Base-by-base conservation (phyloP, 345 rosid genomes). In the Murraya paniculata region DNA sequence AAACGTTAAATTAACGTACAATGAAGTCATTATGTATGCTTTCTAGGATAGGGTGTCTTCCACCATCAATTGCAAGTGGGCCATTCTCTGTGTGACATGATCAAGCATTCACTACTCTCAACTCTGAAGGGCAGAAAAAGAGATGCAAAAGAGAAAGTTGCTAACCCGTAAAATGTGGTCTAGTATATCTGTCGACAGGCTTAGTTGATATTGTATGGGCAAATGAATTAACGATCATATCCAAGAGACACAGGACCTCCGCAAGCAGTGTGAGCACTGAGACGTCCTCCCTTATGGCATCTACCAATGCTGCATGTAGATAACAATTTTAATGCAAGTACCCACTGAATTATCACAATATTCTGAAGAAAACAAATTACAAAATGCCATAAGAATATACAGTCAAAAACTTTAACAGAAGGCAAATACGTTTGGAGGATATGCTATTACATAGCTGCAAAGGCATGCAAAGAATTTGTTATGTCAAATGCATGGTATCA, bases 171-270 rank as follows among this genome's bases (percentile, higher is more conserved):
- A 93, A 88, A 81, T 88, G 88, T 76, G 98, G 98, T 79, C 99
- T 89, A 62, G 90, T 83, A 84, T 93, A 93, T 78, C 88, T 89
- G 81, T 93, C 98, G 31, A 89, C 88, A 60, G 94, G 94, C 90
- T 93, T 91, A 71, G 94, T 92, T 65, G 98, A 95, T 85, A 93
- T 89, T 80, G 84, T 84, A 82, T 92, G 88, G 80, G 99, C 95
- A 86, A 95, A 95, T 77, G 99, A 93, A 87, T 93, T 95, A 38
- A 93, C 96, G 80, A 95, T 88, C 99, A 95, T 88, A 85, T 95
- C 99, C 76, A 95, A 85, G 33, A 95, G 99, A 86, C 98, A 93
- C 72, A 95, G 82, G 78, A 89, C 95, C 86, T 95, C 99, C 14
- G 97, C 96, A 76, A 95, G 95, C 78, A 95, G 82, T n/a, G 94